phyloP scores from a whole-genome alignment of 352 stramenopile genomes.

The Pythium periplocum region DNA sequence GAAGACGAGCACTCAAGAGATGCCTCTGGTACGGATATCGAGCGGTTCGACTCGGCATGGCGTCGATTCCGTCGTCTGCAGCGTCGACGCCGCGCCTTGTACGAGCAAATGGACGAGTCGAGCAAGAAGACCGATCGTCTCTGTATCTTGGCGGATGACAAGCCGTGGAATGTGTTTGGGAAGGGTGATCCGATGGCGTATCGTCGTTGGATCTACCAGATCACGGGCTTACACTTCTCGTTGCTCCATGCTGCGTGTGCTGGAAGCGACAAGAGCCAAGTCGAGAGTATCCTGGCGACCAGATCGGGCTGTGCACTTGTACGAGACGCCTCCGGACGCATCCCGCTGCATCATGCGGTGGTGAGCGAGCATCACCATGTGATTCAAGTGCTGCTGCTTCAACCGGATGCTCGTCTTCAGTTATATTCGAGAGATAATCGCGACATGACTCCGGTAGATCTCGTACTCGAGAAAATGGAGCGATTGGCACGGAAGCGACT shows the following conservation, averaged over 20 bases:
- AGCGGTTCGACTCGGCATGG: not conserved
- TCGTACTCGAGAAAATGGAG: slow-evolving; percentile 39
- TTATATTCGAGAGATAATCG: slow-evolving; percentile 33
- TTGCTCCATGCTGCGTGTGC: slow-evolving; percentile 28
- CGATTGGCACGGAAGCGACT: slow-evolving; percentile 12
- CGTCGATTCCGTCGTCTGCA: not conserved
- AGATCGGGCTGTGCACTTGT: slow-evolving; percentile 18
- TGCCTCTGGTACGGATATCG: too few species aligned
- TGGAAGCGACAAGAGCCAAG: slow-evolving; percentile 13
- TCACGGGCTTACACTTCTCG: slow-evolving; percentile 23
- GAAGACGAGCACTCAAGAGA: too few species aligned
- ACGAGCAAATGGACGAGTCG: not conserved
- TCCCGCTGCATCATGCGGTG: slow-evolving; percentile 48
- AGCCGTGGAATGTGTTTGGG: slow-evolving; percentile 41
- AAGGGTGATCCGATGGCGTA: slow-evolving; percentile 11
- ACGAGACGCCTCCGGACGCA: slow-evolving; percentile 31
- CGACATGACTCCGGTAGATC: slow-evolving; percentile 32
- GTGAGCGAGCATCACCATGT: slow-evolving; percentile 31
- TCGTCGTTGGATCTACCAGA: slow-evolving; percentile 28
- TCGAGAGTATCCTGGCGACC: slow-evolving; percentile 15
- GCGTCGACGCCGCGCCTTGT: not conserved
- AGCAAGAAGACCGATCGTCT: slow-evolving; percentile 3
- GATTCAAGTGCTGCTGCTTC: slow-evolving; percentile 25
- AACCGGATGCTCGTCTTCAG: slow-evolving; percentile 34
- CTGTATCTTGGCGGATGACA: slow-evolving; percentile 7